Evolutionary conservation across 78 protist species (phyloP).

Genomic region (Chrysochromulina tobinii): DNA sequence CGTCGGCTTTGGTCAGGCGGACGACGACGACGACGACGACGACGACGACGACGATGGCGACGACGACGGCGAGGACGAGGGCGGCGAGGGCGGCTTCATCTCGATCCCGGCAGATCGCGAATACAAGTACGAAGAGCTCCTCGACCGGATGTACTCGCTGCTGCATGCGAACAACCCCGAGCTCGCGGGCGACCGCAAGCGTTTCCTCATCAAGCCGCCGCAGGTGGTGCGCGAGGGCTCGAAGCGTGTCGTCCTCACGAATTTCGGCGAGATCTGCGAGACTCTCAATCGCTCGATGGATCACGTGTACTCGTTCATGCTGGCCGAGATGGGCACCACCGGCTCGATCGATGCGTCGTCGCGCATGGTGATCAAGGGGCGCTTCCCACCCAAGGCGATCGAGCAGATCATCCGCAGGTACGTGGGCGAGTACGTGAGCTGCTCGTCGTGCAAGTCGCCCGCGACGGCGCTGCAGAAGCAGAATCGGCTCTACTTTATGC

Average conservation of each 20-base stretch:
- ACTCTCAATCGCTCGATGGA: conserved; percentile 79
- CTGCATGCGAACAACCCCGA: conserved; percentile 51
- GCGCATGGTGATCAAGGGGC: conserved; percentile 87
- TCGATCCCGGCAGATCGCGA: background rate
- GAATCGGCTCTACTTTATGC: conserved; percentile 83
- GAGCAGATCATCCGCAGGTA: conserved; percentile 90
- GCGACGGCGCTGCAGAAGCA: conserved; percentile 81
- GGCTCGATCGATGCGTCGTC: conserved; percentile 89
- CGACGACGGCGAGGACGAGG: background rate
- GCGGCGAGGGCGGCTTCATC: background rate
- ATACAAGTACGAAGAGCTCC: conserved; percentile 23
- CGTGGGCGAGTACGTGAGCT: conserved; percentile 85
- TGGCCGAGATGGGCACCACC: conserved; percentile 91
- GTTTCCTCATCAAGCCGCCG: conserved; percentile 77
- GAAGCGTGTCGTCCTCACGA: conserved; percentile 58
- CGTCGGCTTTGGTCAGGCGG: no score
- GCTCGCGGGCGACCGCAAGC: conserved; percentile 36
- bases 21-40: background rate
- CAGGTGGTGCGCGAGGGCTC: conserved; percentile 55
- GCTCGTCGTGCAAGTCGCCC: conserved; percentile 83
- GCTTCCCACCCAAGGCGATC: conserved; percentile 86
- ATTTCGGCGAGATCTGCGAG: conserved; percentile 89
- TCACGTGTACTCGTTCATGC: conserved; percentile 79
- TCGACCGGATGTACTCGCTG: conserved; percentile 21
- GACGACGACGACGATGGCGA: background rate